phyloP scores from a whole-genome alignment of 805 yeast species.

The Ogataea haglerorum region DNA sequence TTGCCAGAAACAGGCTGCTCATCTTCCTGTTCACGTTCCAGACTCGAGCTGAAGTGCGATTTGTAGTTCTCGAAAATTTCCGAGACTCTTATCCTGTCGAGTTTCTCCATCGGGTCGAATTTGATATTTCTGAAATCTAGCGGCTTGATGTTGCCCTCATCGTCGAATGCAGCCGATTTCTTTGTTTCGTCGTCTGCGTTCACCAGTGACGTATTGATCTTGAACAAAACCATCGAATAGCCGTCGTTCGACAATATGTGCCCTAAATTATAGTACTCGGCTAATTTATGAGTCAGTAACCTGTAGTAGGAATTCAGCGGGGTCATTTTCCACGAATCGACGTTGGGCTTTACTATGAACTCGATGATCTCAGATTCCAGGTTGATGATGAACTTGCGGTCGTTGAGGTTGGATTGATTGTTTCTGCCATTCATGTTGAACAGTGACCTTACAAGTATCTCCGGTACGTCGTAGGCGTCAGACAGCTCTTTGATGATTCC shows the following conservation, averaged over 20 bases:
- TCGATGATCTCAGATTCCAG: constrained; percentile 46
- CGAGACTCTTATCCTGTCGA: constrained; percentile 29
- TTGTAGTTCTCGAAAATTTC: constrained; percentile 26
- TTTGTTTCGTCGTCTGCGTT: constrained; percentile 35
- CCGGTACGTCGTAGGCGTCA: constrained; percentile 25
- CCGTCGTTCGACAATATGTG: constrained; percentile 55
- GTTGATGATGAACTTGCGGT: constrained; percentile 46
- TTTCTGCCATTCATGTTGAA: constrained; percentile 27
- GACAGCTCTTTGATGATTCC: constrained; percentile 24
- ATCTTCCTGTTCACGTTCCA: constrained; percentile 14
- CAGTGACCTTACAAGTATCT: constrained; percentile 30
- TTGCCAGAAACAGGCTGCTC: constrained; percentile 2
- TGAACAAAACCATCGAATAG: constrained; percentile 40
- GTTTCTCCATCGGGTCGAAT: constrained; percentile 32
- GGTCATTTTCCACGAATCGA: constrained; percentile 41
- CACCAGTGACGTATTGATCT: constrained; percentile 35
- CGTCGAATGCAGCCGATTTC: constrained; percentile 30
- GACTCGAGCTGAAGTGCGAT: constrained; percentile 7
- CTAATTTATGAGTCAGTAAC: constrained; percentile 64
- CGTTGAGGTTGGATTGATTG: constrained; percentile 26
- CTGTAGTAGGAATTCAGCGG: constrained; percentile 70
- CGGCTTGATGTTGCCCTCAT: constrained; percentile 33
- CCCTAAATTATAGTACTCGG: constrained; percentile 60
- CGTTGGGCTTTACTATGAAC: constrained; percentile 40
- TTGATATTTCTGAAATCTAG: constrained; percentile 29